These are phyloP conservation scores for Rhodofomes roseus DNA, from an alignment of 1,284 basidiomycete genomes.

Conservation along the genomic window DNA sequence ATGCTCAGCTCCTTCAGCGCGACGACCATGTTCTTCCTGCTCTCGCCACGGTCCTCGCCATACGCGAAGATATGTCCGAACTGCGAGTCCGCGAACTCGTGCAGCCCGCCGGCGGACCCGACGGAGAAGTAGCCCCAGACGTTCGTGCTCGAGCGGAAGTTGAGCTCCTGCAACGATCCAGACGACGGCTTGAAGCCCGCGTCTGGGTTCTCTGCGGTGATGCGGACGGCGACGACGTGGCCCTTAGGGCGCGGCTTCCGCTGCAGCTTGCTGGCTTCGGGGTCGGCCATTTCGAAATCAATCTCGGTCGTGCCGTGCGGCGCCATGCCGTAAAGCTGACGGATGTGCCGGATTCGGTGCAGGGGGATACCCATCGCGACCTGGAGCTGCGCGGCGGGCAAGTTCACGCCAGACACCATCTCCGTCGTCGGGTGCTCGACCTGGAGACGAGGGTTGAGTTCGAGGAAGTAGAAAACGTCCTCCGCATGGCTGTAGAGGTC, in stretches of 20 bases:
- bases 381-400: slow-evolving; percentile 96
- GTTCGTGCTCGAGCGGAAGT: slow-evolving; percentile 98
- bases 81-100: slow-evolving; percentile 98
- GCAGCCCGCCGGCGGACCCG: slow-evolving; percentile 90
- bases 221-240: slow-evolving; percentile 98
- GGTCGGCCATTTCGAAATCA: slow-evolving; percentile 94
- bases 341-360: slow-evolving; percentile 94
- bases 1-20: slow-evolving; percentile 98
- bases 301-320: slow-evolving; percentile 87
- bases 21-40: slow-evolving; percentile 99
- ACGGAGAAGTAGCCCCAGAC: slow-evolving; percentile 99
- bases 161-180: slow-evolving; percentile 95
- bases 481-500: slow-evolving; percentile 95
- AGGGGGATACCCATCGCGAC: slow-evolving; percentile 98
- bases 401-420: slow-evolving; percentile 98
- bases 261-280: slow-evolving; percentile 84
- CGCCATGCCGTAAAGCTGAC: slow-evolving; percentile 92
- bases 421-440: slow-evolving; percentile 99
- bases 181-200: slow-evolving; percentile 99
- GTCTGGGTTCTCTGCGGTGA: slow-evolving; percentile 99
- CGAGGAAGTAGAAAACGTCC: slow-evolving; percentile 95
- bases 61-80: slow-evolving; percentile 99
- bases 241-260: slow-evolving; percentile 97
- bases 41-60: slow-evolving; percentile 93
- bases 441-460: slow-evolving; percentile 99